Conservation (phyloP, 129 eudicot species). For the carrot (Daucus carota) region DNA sequence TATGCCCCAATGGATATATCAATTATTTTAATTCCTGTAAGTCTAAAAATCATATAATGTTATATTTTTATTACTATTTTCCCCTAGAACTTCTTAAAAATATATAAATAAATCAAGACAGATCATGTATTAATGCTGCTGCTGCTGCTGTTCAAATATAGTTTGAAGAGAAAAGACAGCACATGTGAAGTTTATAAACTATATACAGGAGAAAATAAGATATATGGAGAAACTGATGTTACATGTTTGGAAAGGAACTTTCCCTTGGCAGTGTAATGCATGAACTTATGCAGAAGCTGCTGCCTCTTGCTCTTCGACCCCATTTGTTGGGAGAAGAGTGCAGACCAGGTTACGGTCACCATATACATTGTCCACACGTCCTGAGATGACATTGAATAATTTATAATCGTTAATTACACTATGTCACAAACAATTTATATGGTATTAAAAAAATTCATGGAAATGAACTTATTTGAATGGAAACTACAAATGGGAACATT, state of each 20-base stretch:
- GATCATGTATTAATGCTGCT: conserved; percentile 19
- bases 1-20: background rate
- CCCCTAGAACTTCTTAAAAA: background rate
- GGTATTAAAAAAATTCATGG: background rate
- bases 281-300: conserved; percentile 67
- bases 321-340: conserved; percentile 75
- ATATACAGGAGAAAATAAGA: conserved; percentile 32
- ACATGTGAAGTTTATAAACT: conserved; percentile 21
- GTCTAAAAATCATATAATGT: background rate
- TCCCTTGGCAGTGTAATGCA: background rate
- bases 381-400: conserved; percentile 23
- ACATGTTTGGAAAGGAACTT: conserved; percentile 16
- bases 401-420: background rate
- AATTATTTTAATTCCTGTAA: too few relatives aligned
- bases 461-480: background rate
- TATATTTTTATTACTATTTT: background rate
- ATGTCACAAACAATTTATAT: background rate
- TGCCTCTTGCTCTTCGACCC: conserved; percentile 61
- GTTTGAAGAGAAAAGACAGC: conserved; percentile 25
- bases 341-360: conserved; percentile 94
- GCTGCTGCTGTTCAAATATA: conserved; percentile 19
- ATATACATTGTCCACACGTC: conserved; percentile 93
- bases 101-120: background rate
- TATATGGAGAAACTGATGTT: conserved; percentile 9
- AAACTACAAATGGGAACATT: background rate